Base-by-base conservation (phyloP, 441 rosid species). In the Brassica balearica region DNA sequence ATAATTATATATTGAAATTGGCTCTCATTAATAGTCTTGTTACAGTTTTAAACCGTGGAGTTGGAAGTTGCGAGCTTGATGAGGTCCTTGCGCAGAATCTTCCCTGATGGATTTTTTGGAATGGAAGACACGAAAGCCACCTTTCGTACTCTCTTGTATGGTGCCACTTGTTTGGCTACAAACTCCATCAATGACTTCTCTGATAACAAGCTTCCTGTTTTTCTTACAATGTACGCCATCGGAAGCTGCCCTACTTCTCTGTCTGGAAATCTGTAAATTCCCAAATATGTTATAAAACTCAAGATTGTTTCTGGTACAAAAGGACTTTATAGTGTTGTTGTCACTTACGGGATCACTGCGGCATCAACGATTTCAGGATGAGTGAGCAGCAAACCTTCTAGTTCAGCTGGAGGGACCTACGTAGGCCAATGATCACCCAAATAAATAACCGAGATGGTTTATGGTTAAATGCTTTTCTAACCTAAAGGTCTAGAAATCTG, bases 361-460 rank as follows among this genome's bases (percentile, higher is more conserved):
- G 89, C 87, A 82, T 93, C 99, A 7, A 82, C 20, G 59, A 95
- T 84, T 70, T 89, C 89, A 0, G 90, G 87, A 85, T 93, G 97
- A 43, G 92, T 65, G 55, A 91, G 92, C 74, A 93, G 38, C 85
- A 93, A 81, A 58, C 96, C 95, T 82, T 95, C 98, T 34, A 95
- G 86, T 68, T 95, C 98, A 8, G 99, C 98, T 0, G 97, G 98
- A 73, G 98, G 90, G 12, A 93, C 99, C 97, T 93, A 78, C 53
- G 19, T 92, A 81, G 14, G 17, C 58, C 69, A 56, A 62, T 27
- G 27, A 67, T 78, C 65, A 74, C 41, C 77, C 1, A 61, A 34
- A 14, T 0, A 11, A 12, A 10, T 29, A 72, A 29, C 48, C 38
- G 6, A n/a, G 27, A 25, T 25, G 27, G 27, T 25, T 25, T 25